Evolutionary conservation across 1,139 yeast species (phyloP), one percentile per base, ranked within the genome.

Genomic region (Candida dubliniensis): DNA sequence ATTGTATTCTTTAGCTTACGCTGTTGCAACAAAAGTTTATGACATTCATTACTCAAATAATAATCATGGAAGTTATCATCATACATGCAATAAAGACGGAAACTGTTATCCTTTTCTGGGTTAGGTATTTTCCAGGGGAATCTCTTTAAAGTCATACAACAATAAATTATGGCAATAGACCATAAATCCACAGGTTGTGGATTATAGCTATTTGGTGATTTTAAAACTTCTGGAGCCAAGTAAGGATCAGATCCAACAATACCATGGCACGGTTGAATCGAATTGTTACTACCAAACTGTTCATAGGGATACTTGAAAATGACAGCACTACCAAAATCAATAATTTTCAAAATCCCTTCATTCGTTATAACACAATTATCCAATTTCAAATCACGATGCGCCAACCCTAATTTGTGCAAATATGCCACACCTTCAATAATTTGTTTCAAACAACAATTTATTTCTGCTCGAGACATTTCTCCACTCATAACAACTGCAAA

Each of bases 401-500:
- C 96, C 45, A 93, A 74, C 0, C 99, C 98, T 75, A 89, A 79
- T 2, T 78, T 73, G 65, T 95, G 99, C 46, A 93, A 71, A 61
- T 93, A 95, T 43, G 74, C 73, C 7, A 93, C 90, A 43, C 98
- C 99, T 52, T 80, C 81, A 39, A 87, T 67, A 33, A 95, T 78
- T 66, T 95, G 99, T 59, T 84, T 87, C 59, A 91, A 82, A 60
- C 96, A 88, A 60, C 98, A 91, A 58, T 87, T 84, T 30, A 93
- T 80, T 64, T 95, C 98, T 40, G 77, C 81, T 52, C 85, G 74
- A 12, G 87, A 73, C 98, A 95, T 90, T 55, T 84, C 81, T 36
- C 96, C 96, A 42, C 96, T 86, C 99, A 95, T 95, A 34, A 95
- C 99, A 40, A 93, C 91, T 2, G 97, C 96, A 69, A 95, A 95